Base-by-base conservation (phyloP, 1,139 yeast genomes). In the Taphrina betulina region DNA sequence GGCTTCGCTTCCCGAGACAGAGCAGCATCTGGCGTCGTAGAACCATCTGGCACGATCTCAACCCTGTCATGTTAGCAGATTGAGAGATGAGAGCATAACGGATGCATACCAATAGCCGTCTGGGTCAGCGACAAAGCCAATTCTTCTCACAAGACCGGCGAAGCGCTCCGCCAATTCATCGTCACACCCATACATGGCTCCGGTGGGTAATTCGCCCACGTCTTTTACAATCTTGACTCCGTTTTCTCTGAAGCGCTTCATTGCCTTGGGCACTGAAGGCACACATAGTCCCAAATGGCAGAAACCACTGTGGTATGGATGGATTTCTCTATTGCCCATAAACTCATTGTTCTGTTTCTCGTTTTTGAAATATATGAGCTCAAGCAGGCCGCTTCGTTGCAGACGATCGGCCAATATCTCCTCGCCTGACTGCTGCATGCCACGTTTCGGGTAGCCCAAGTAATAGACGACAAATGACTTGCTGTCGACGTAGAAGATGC, bases 1-100 rank as follows among this genome's bases (percentile, higher is more conserved):
- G 48, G 48, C 38, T 43, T 36, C 38, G 31, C 12, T n/a, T 43
- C 48, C 17, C 48, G 17, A 8, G 48, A 43, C 14, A 43, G 48
- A 17, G 48, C 48, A 19, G 48, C 48, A 43, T 43, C 48, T 20
- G 48, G 48, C 3, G 48, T 43, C n/a, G 48, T 43, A 7, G 48
- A 43, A n/a, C 48, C 48, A n/a, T 43, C 48, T 16, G 48, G 48
- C 8, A 43, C 48, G 22, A 43, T 43, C 38, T 43, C 48, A n/a
- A 43, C 48, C 45, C 45, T 41, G 20, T 5, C 33, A 12, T 14
- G 33, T 29, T 3, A 14, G 10, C 33, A 2, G 12, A 28, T 12
- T 7, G 31, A 7, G 10, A 28, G 31, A 7, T 12, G n/a, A 16
- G 2, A 8, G 38, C n/a, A 17, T 12, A 17, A 22, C 8, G 8